Conservation (phyloP, 192 early-diverging fungal genomes). For the Dissophora ornata region DNA sequence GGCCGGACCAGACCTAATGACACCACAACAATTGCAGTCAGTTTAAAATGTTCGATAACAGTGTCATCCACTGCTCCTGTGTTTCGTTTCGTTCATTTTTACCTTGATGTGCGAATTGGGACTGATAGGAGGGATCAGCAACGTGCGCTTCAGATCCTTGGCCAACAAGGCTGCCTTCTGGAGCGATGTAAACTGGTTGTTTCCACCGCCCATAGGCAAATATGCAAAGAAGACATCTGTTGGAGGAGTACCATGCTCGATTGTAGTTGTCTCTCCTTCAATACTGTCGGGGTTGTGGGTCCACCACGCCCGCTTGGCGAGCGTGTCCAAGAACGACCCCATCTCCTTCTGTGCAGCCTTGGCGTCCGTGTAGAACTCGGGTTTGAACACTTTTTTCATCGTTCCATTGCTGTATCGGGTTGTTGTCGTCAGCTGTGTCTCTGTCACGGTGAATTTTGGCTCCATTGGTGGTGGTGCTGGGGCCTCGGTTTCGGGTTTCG, state of each 20-base stretch:
- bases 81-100: neutral
- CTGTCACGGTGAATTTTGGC: neutral
- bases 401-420: constrained; percentile 26
- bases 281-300: neutral
- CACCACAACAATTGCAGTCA: neutral
- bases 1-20: constrained; percentile 35
- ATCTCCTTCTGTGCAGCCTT: constrained; percentile 27
- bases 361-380: constrained; percentile 28
- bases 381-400: constrained; percentile 34
- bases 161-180: constrained; percentile 44
- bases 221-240: constrained; percentile 31
- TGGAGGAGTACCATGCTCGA: neutral
- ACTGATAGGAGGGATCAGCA: constrained; percentile 42
- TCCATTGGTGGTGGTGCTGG: neutral
- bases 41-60: no score
- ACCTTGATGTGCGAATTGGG: constrained; percentile 55
- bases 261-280: neutral
- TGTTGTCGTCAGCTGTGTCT: constrained; percentile 15
- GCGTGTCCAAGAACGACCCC: constrained; percentile 40
- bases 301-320: constrained; percentile 27
- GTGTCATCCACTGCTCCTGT: no score
- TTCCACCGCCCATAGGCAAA: constrained; percentile 49
- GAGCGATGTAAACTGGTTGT: constrained; percentile 48
- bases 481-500: neutral
- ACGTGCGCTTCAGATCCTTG: constrained; percentile 48